Evolutionary conservation across 2,329 filamentous ascomycete species (phyloP), one percentile per base, ranked within the genome.

Genomic region (Fusarium illudens): DNA sequence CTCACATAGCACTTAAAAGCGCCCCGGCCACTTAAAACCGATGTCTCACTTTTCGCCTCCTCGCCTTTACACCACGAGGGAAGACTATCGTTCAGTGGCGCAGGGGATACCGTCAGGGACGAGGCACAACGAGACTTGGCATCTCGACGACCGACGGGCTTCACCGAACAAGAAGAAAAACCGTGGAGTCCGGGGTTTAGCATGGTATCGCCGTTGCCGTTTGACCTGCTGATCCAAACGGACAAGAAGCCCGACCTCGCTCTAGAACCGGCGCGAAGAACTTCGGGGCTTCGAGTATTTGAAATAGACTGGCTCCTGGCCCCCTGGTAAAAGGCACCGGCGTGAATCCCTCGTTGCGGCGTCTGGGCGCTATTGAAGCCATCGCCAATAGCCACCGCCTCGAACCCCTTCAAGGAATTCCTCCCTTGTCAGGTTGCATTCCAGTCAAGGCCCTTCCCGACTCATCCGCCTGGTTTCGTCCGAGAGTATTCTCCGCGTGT

Each of bases 281-380:
- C 48, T 37, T 37, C 50, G 39, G 60, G 55, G 58, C 62, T 32
- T 36, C 22, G 9, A 17, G 48, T 19, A 67, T 68, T 67, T 67
- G 34, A 51, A 67, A 67, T 67, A 51, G 42, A 54, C n/a, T 57
- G 30, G 17, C 39, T 42, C 32, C n/a, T 9, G 25, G 33, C 53
- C 36, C 34, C 58, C 39, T 34, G 39, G 19, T 42, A n/a, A 51
- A 37, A 27, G 15, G 19, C 55, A 32, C 30, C 22, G 42, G 17
- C 27, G 39, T 50, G 25, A 49, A 29, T 51, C 39, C 42, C 32
- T 37, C 34, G 22, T n/a, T 33, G 11, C 44, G 32, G 30, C 42
- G 17, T 42, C 42, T 37, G 34, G 29, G 15, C 17, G 33, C 62
- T 66, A 66, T 53, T 32, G 58, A 69, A 66, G 68, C 62, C 39